Percentiles rank a stretch among this genome's conserved stretches.
phyloP scores from a whole-genome alignment of 1,139 yeast species.

The Spencermartinsiella ligniputridi region DNA sequence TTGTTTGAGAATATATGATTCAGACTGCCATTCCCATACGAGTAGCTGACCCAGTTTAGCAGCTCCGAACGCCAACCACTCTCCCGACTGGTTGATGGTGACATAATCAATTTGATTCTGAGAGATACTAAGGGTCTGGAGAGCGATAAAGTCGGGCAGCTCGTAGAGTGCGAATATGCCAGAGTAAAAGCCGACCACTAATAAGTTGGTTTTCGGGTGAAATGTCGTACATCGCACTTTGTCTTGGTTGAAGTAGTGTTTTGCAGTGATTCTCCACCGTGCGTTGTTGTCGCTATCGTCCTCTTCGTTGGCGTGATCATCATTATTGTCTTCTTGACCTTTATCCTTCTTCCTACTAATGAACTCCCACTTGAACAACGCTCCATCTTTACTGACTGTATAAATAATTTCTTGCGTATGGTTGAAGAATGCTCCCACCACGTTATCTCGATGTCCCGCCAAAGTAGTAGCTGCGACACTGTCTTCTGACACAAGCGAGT shows the following conservation, averaged over 20 bases:
- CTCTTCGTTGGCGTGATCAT: constrained; percentile 40
- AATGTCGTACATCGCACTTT: constrained; percentile 78
- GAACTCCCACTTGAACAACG: constrained; percentile 88
- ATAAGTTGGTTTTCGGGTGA: constrained; percentile 63
- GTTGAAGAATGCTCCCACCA: constrained; percentile 80
- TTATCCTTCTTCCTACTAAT: constrained; percentile 44
- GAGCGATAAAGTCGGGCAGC: constrained; percentile 64
- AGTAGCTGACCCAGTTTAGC: constrained; percentile 84
- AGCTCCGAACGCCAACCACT: constrained; percentile 97
- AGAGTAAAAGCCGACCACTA: constrained; percentile 84
- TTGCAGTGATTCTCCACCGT: constrained; percentile 82
- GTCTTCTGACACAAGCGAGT: constrained; percentile 70
- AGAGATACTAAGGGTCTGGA: constrained; percentile 90
- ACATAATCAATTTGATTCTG: constrained; percentile 85
- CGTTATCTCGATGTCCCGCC: constrained; percentile 91
- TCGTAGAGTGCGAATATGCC: constrained; percentile 96
- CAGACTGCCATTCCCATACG: constrained; percentile 99
- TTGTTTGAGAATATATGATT: constrained; percentile 88
- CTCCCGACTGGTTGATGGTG: constrained; percentile 76
- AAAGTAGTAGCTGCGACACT: constrained; percentile 78
- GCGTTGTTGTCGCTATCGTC: constrained; percentile 33
- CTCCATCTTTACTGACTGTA: constrained; percentile 93
- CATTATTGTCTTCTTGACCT: constrained; percentile 31
- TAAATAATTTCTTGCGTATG: constrained; percentile 82
- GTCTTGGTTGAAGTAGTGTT: constrained; percentile 66